A percentile compares a stretch with the other conserved stretches of the same genome.
phyloP scores from a whole-genome alignment of 805 yeast genomes.

The Maudiozyma bulderi region DNA sequence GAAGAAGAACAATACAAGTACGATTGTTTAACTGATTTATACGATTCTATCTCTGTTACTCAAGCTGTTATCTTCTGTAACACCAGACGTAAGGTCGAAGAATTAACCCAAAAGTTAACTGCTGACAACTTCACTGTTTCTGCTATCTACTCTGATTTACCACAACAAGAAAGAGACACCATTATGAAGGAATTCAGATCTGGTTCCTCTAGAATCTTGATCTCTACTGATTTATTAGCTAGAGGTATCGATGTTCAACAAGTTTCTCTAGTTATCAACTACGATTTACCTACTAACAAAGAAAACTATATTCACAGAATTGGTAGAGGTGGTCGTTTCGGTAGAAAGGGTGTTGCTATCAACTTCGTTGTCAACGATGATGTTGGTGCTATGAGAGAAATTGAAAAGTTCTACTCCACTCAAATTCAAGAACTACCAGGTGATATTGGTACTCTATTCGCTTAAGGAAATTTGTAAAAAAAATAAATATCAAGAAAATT shows the following conservation, averaged over 20 bases:
- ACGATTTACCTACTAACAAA: conserved; percentile 84
- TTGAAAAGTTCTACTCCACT: conserved; percentile 64
- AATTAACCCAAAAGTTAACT: conserved; percentile 71
- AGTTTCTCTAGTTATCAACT: conserved; percentile 90
- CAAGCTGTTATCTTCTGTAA: conserved; percentile 98
- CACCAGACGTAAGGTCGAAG: conserved; percentile 90
- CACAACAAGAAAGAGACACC: conserved; percentile 87
- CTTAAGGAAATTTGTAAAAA: conserved; percentile 5
- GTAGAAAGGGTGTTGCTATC: conserved; percentile 96
- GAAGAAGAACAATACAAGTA: conserved; percentile 92
- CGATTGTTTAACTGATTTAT: conserved; percentile 87
- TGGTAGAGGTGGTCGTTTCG: conserved; percentile 97
- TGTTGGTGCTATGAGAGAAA: conserved; percentile 59
- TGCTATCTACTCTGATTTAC: conserved; percentile 95
- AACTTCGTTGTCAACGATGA: conserved; percentile 84
- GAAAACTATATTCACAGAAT: conserved; percentile 96
- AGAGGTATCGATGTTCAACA: conserved; percentile 98
- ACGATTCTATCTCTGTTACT: conserved; percentile 89
- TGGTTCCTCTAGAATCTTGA: conserved; percentile 86
- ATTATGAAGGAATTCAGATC: conserved; percentile 94
- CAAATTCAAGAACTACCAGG: conserved; percentile 74
- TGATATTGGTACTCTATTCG: conserved; percentile 46
- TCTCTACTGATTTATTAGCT: conserved; percentile 95
- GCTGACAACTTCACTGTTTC: conserved; percentile 82
- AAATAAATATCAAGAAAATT: too few species aligned